Base-by-base conservation (phyloP, 768 basidiomycete species). In the Lactarius indigo region DNA sequence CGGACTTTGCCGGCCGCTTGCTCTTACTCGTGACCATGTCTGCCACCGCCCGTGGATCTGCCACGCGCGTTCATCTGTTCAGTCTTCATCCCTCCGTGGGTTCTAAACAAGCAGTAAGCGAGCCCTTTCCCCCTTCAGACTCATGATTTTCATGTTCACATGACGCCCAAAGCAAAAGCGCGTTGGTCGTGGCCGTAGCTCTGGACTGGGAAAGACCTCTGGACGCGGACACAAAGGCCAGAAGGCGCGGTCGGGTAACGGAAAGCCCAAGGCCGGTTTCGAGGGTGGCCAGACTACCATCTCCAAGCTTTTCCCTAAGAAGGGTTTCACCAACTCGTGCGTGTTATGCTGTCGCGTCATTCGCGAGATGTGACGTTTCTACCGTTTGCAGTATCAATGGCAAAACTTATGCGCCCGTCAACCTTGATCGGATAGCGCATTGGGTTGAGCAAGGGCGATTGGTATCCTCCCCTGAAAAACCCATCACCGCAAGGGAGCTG, bases 261-360 rank as follows among this genome's bases (percentile, higher is more conserved):
- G 94, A 5, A 90, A 93, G 71, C 88, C 85, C 35, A 85, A 83
- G 71, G 82, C 86, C 31, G 89, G 92, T 7, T 99, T 98, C 69
- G 97, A 98, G 77, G 97, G 97, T 74, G 97, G 97, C 69, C 96
- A 98, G 76, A 98, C 96, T 5, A 92, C 96, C 17, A 87, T 98
- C 62, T 89, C 91, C 6, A 88, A 93, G 69, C 80, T 88, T 54
- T 91, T 96, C 74, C 97, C 97, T 6, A 99, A 99, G 81, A 84
- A 87, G 57, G 97, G 97, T 56, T 98, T 98, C 76, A 85, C 89
- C 65, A 98, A 97, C 78, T 85, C 86, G 96, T 97, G 72, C 73
- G 92, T 83, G 30, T 23, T 59, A 31, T 65, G 20, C 10, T 17
- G 50, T 56, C 33, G 31, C 26, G 31, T 59, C 47, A 23, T 57